Base-by-base conservation (phyloP, 106 monocot genomes). In the Dendrobium catenatum region DNA sequence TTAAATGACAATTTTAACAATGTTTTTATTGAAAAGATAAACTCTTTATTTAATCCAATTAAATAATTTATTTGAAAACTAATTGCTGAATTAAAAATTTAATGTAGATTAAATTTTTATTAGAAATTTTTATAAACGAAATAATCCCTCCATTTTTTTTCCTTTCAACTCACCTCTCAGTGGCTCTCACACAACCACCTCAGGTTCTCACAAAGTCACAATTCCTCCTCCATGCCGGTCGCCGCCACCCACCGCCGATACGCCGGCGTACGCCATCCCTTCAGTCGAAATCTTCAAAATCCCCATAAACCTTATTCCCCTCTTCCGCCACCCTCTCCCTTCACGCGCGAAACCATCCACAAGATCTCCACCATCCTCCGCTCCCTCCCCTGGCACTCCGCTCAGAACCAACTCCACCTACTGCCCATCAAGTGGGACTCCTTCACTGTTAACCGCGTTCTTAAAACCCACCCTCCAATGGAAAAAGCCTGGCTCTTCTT, bases 401-500 rank as follows among this genome's bases (percentile, higher is more conserved):
- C 91, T 66, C 78, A 31, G 20, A 1, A 55, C 33, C 77, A 85
- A 18, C 89, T 95, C 80, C 78, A 26, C 22, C 8, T 42, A 31
- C 85, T 89, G 58, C 79, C 81, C 75, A 1, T 89, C 46, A 56
- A 66, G 37, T 93, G 93, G 93, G 95, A 95, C 84, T 95, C 95
- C 68, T 91, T 88, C 84, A 86, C 89, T 55, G 84, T 95, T 76
- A 88, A 88, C 82, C 86, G 88, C 81, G 87, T 93, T 56, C 93
- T 95, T 79, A 95, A 95, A 73, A 89, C 91, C 64, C 95, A 95
- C 79, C 93, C 95, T 1, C 95, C 95, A 0, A 81, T 95, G 85
- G 85, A 89, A 9, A 95, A 95, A 78, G 85, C 95, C 40, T 95
- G 89, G 89, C 85, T 95, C 70, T 95, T 95, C 91, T 95, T 95